A percentile compares a stretch with the other conserved stretches of the same genome.
phyloP scores from a whole-genome alignment of 1,284 basidiomycete species.

The Schizopora paradoxa region DNA sequence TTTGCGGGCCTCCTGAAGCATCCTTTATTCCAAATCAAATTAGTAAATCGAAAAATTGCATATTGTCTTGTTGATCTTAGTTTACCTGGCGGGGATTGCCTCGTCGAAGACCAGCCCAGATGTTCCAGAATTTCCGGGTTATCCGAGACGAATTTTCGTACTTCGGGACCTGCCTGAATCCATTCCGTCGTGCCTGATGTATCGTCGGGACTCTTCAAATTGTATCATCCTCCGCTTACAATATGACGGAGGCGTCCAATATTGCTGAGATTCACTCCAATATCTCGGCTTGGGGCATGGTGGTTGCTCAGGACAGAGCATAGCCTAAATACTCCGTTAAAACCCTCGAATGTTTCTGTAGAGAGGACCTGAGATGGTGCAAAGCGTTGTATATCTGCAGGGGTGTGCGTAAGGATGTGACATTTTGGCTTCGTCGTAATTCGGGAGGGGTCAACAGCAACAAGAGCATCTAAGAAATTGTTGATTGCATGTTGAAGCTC shows the following conservation, averaged over 20 bases:
- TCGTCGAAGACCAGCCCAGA: conserved; percentile 7
- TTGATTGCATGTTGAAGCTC: conserved; percentile 4
- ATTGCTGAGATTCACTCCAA: conserved; percentile 6
- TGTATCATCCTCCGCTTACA: conserved; percentile 15
- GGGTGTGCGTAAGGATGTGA: conserved; percentile 18
- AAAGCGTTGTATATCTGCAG: conserved; percentile 13
- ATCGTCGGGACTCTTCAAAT: conserved; percentile 1
- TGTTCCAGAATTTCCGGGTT: neutral
- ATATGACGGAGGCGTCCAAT: conserved; percentile 16
- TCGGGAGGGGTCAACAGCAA: conserved; percentile 1
- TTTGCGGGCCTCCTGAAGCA: neutral
- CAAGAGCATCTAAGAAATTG: conserved; percentile 4
- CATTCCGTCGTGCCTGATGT: too few species aligned
- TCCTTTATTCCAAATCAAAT: too few species aligned
- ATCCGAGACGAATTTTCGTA: neutral
- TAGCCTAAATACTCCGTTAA: conserved; percentile 13
- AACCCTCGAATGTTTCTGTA: conserved; percentile 17
- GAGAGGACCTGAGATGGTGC: conserved; percentile 10
- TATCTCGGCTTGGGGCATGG: conserved; percentile 18
- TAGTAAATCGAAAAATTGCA: too few species aligned
- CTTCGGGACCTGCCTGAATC: neutral
- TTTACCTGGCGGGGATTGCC: neutral
- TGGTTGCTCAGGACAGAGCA: conserved; percentile 18
- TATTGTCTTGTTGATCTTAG: too few species aligned
- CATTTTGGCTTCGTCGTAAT: conserved; percentile 17